Conservation (phyloP, 75 land plant genomes). For the Chamaecyparis obtusa region DNA sequence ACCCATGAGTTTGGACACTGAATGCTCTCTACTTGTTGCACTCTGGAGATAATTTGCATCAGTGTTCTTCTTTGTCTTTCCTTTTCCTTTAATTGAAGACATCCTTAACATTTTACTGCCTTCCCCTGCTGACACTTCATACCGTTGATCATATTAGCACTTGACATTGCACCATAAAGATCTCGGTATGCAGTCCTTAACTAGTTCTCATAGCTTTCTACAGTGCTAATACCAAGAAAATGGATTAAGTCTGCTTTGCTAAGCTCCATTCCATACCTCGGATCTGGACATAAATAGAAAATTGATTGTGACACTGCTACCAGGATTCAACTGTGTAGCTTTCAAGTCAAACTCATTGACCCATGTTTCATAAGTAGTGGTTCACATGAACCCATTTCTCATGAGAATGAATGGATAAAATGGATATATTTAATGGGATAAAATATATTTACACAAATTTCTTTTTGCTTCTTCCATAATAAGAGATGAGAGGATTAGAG, state of each 20-base stretch:
- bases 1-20: neutral
- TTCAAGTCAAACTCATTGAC: too few relatives aligned
- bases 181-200: neutral
- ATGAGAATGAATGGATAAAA: too few relatives aligned
- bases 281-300: too few relatives aligned
- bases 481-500: neutral
- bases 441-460: neutral
- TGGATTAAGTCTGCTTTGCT: neutral
- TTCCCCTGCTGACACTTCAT: neutral
- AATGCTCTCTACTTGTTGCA: neutral
- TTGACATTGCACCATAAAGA: constrained; percentile 1
- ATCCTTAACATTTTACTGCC: neutral
- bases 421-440: too few relatives aligned
- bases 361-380: too few relatives aligned
- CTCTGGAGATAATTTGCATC: neutral
- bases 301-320: too few relatives aligned
- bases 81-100: neutral
- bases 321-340: too few relatives aligned
- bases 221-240: neutral
- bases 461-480: neutral
- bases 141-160: neutral
- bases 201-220: neutral
- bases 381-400: too few relatives aligned
- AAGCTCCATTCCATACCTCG: constrained; percentile 1
- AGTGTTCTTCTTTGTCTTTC: neutral